Base-by-base conservation (phyloP, 2,329 filamentous ascomycete genomes). In the Botrytis tulipae region DNA sequence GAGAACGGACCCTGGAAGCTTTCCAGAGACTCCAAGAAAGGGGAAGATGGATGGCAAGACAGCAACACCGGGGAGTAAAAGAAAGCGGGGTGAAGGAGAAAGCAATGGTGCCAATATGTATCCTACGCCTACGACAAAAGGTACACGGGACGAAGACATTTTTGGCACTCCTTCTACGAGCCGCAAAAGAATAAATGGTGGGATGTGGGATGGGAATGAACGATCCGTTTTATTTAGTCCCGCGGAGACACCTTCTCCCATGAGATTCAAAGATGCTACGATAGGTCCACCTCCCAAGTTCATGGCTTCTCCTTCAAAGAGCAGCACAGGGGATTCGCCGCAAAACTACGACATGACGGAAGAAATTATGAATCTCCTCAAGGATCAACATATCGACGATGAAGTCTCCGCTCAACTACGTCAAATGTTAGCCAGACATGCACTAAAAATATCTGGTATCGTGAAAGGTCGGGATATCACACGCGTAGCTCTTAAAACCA, bases 381-480 rank as follows among this genome's bases (percentile, higher is more conserved):
- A 81, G 22, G 82, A 80, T 60, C 82, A 85, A 72, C 78, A 81
- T 14, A 75, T 90, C 25, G 82, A 83, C 35, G 78, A 80, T 1
- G 74, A 78, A 0, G 82, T 83, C 1, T 80, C 84, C 7, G 73
- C 76, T 2, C 81, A 79, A 35, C 80, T 91, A 2, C 80, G 81
- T 0, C 74, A 76, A 37, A 77, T 88, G 12, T 83, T 93, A 46
- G 84, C 86, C 51, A 86, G 83, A 62, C 86, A 92, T 76, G 87
- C 88, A 25, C 82, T 90, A 70, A 86, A 85, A 70, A 85, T 86
- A 0, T 88, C 87, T 77, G 92, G 92, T 0, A 84, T 92, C 32
- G 84, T 85, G 57, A 87, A 87, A 75, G 91, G 91, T 0, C 84
- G 92, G 3, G 92, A 95, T 74, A 87, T 91, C 10, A 86, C 88